Evolutionary conservation across 345 rosid species (phyloP), one percentile per base, ranked within the genome.

Genomic region (Camelina hispida): DNA sequence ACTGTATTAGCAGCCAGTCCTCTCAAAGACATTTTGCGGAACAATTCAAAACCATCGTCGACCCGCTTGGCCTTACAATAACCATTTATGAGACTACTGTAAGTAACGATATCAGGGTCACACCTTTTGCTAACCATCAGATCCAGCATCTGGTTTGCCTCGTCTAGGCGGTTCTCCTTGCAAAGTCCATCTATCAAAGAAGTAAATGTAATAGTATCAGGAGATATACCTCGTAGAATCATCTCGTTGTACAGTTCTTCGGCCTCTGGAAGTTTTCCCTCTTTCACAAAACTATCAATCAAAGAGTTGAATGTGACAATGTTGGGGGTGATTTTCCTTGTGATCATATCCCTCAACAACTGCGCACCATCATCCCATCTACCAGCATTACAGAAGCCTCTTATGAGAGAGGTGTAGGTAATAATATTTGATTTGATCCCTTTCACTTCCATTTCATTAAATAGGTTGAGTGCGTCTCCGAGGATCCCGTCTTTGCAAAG

Each of bases 101-200:
- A 42, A 1, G 46, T 42, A 5, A 42, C 6, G 1, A 42, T 42
- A 42, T 42, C 5, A 42, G 46, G 46, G 12, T 42, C 6, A 4
- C 46, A 42, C 1, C 5, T 5, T 1, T 42, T 42, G n/a, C n/a
- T 4, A 42, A 42, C n/a, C 46, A 42, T 42, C 15, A 42, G 46
- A 13, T 42, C 46, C 46, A 42, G 6, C 46, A 42, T 42, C 15
- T 13, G 5, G 46, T 12, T 42, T 1, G 46, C 46, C 46, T 42
- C 15, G 3, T 12, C n/a, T 3, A 42, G n/a, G 46, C 46, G 46
- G 46, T 12, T 42, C 15, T 42, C n/a, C 15, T 12, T 42, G 46
- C 81, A 73, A 17, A 68, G 71, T 5, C 81, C 78, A 52, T 65
- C 43, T n/a, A 84, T 18, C 52, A 84, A 38, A 14, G 78, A 20